These are phyloP conservation scores for Fusarium coicis DNA, from an alignment of 2,329 filamentous ascomycete genomes.

Conservation along the genomic window DNA sequence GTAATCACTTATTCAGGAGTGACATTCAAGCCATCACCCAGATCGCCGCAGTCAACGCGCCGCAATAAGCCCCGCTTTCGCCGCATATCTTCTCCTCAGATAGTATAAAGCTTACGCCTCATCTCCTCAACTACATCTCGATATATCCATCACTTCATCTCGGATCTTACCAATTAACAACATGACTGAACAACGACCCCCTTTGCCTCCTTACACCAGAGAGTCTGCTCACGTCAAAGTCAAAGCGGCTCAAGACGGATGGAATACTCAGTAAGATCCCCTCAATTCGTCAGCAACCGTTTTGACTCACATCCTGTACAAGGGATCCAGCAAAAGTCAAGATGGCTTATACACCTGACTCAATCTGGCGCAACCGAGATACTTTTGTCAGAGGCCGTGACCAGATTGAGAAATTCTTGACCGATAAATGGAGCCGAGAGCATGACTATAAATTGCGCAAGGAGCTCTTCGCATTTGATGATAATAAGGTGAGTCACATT, in stretches of 20 bases:
- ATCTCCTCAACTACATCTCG: background rate
- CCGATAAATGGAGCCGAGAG: slow-evolving; percentile 79
- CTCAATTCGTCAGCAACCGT: no score
- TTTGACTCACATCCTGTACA: background rate
- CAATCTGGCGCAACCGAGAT: slow-evolving; percentile 83
- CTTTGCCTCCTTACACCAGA: slow-evolving; percentile 77
- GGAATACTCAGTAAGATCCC: slow-evolving; percentile 76
- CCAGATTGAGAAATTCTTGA: slow-evolving; percentile 74
- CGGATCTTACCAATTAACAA: background rate
- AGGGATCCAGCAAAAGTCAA: slow-evolving; percentile 74
- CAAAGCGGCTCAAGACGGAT: slow-evolving; percentile 83
- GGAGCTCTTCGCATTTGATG: slow-evolving; percentile 82
- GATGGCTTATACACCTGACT: slow-evolving; percentile 78
- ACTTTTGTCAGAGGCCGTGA: slow-evolving; percentile 75
- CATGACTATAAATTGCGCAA: slow-evolving; percentile 79
- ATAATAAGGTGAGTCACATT: slow-evolving; percentile 63
- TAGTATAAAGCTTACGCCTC: background rate
- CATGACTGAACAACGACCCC: slow-evolving; percentile 48
- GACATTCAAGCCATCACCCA: background rate
- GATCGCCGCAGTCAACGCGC: background rate
- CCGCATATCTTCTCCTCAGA: background rate
- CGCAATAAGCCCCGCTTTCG: slow-evolving; percentile 5
- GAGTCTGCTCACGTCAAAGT: slow-evolving; percentile 80
- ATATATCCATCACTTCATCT: background rate
- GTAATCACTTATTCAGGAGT: background rate